A percentile compares a stretch with the other conserved stretches of the same genome.
phyloP scores from a whole-genome alignment of 495 filamentous ascomycete species.

The Achaetomiella virescens region DNA sequence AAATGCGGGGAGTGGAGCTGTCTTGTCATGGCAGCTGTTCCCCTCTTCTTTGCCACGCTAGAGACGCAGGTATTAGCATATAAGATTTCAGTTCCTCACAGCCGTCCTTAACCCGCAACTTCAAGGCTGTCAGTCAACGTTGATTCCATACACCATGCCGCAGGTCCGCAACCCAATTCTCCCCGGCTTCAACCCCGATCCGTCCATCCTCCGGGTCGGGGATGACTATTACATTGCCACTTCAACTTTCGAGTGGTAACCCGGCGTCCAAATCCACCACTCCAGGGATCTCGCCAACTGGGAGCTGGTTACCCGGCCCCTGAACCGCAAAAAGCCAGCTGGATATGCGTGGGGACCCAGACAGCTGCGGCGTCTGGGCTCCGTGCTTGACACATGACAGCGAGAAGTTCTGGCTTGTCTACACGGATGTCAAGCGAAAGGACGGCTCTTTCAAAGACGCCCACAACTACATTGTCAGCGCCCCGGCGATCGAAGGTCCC shows the following conservation, averaged over 20 bases:
- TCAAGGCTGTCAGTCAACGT: no score
- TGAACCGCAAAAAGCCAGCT: conserved; percentile 54
- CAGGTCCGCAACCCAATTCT: conserved; percentile 52
- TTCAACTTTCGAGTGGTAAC: conserved; percentile 59
- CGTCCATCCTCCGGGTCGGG: conserved; percentile 51
- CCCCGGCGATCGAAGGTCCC: conserved; percentile 42
- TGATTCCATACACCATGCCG: conserved; percentile 31
- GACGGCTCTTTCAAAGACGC: conserved; percentile 51
- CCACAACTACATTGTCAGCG: conserved; percentile 49
- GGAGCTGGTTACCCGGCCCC: conserved; percentile 52
- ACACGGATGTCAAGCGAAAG: conserved; percentile 52
- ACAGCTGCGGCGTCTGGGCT: conserved; percentile 60
- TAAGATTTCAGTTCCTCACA: neutral
- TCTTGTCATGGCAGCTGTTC: neutral
- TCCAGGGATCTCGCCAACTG: conserved; percentile 54
- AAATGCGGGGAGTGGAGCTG: conserved; percentile 26
- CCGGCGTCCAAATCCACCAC: conserved; percentile 54
- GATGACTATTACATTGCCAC: conserved; percentile 58
- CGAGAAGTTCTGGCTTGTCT: conserved; percentile 52
- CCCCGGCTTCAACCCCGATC: conserved; percentile 59
- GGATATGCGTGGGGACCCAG: conserved; percentile 53
- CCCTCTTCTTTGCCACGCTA: no score
- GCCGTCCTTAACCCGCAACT: neutral
- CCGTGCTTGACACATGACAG: conserved; percentile 55
- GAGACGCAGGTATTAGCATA: neutral